Evolutionary conservation across 345 rosid species (phyloP), one percentile per base, ranked within the genome.

Genomic region (Camelina neglecta): DNA sequence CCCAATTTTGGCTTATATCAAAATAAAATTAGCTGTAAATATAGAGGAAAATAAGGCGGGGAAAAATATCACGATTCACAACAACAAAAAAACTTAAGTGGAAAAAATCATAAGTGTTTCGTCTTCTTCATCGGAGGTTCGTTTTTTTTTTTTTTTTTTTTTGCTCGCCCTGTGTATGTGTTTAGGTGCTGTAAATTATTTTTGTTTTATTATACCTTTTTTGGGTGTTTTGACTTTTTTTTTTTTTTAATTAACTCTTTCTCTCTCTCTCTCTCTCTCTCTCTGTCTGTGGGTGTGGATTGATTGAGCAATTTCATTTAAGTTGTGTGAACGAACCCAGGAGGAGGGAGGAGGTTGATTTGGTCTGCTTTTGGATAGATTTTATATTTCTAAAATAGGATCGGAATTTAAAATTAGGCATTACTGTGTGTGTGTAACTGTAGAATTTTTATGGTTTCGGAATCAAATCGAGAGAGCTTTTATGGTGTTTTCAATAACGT

Each of bases 31-130:
- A 24, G 21, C 49, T 77, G 76, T 71, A 65, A 65, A 77, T 68
- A 75, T 54, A 59, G 79, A 75, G 73, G 8, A 41, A 60, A 60
- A 38, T 60, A 59, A 75, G 68, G 79, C 74, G 79, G 74, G 79
- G 74, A 60, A 68, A 39, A 67, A 54, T 69, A 75, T 75, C 73
- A 60, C 49, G 74, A 60, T 29, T 51, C 48, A 41, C 62, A 10
- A 49, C 18, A 36, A 26, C 3, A 29, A 26, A 29, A 29, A 29
- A 29, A 29, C 0, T 4, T 60, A 59, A 59, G 42, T 11, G 21
- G 33, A 53, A 63, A 29, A 5, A 56, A 5, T 53, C 48, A 2
- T 13, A 67, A 66, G 29, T 48, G 48, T 18, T 53, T 26, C 47
- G 12, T 75, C 74, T 69, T 61, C 69, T 4, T 60, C 16, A 53